A percentile compares a stretch with the other conserved stretches of the same genome.
Evolutionary conservation across 2,329 filamentous ascomycete genomes (phyloP).

Genomic region (Teratosphaeria pseudoeucalypti): DNA sequence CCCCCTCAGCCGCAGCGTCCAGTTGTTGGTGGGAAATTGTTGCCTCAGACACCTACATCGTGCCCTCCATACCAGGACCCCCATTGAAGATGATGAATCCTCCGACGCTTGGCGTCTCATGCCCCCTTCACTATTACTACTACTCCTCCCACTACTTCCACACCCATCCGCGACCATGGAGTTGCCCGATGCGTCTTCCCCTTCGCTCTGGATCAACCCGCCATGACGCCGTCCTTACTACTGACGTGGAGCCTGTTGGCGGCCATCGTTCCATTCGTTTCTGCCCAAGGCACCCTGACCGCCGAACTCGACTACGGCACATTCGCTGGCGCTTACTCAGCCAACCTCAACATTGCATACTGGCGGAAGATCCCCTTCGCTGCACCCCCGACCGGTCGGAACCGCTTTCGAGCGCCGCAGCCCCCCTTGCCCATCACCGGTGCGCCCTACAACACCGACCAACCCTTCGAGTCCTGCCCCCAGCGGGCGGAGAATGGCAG

Average conservation of each 20-base stretch:
- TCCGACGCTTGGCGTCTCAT: neutral
- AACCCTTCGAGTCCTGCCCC: slow-evolving; percentile 27
- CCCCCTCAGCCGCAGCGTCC: neutral
- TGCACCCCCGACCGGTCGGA: slow-evolving; percentile 41
- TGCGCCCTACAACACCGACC: slow-evolving; percentile 45
- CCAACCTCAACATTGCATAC: slow-evolving; percentile 11
- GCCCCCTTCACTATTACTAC: too few species aligned
- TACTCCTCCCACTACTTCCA: neutral
- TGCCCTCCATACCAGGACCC: neutral
- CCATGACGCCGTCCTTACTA: neutral
- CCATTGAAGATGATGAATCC: neutral
- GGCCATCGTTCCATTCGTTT: neutral
- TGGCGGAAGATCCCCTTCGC: slow-evolving; percentile 47
- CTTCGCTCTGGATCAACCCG: too few species aligned
- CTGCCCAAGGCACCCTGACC: slow-evolving; percentile 1
- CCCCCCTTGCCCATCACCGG: slow-evolving; percentile 40
- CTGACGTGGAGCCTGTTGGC: neutral
- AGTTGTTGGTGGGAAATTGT: neutral
- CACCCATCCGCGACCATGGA: neutral
- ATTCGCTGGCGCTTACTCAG: slow-evolving; percentile 12
- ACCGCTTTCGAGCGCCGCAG: slow-evolving; percentile 52
- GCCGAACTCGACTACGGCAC: slow-evolving; percentile 13
- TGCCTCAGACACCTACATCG: neutral
- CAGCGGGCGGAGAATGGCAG: slow-evolving; percentile 22
- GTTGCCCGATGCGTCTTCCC: neutral